Evolutionary conservation across 208 protist species (phyloP), one percentile per base, ranked within the genome.

Genomic region (Leishmania braziliensis): DNA sequence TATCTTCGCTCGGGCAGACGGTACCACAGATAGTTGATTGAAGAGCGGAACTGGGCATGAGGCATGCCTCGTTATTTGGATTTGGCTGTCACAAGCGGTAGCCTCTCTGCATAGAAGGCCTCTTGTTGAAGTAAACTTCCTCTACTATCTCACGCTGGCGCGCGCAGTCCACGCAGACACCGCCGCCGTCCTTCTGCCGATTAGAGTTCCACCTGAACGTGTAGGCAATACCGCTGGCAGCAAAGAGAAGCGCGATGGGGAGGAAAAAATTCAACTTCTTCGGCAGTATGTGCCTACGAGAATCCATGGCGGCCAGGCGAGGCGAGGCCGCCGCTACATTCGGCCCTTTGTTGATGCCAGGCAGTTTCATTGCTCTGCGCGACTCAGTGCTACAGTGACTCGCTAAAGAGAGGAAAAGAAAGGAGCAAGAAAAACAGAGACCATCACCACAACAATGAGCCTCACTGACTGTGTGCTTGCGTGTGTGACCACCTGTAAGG

Each of bases 101-200:
- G 43, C 88, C 87, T 83, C 90, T 95, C 43, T 92, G 86, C 20
- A 89, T 65, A 8, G 20, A 33, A n/a, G 86, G 85, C 75, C 82
- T 82, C 78, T 95, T 95, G 62, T 80, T 86, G 48, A 90, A 92
- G 80, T 97, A 97, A 14, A 97, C 82, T 74, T 97, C 92, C 63
- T 97, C 91, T 66, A 93, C 87, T 78, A 97, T 97, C 81, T 94
- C 91, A n/a, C 89, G 84, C 83, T 97, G 93, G 10, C 92, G 92
- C 43, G 81, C 89, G 70, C 93, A 97, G 82, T 95, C 90, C 16
- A 97, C 78, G 81, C 93, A 97, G 16, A 95, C 80, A 77, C 93
- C 95, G 36, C 87, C 82, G 46, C 91, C 92, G 16, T 89, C 83
- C 83, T 93, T 92, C 73, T 90, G 80, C 33, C 93, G 86, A 48